Percentiles rank a stretch among this genome's conserved stretches.
Evolutionary conservation across 805 yeast species (phyloP).

Genomic region (Yamadazyma insecticola): DNA sequence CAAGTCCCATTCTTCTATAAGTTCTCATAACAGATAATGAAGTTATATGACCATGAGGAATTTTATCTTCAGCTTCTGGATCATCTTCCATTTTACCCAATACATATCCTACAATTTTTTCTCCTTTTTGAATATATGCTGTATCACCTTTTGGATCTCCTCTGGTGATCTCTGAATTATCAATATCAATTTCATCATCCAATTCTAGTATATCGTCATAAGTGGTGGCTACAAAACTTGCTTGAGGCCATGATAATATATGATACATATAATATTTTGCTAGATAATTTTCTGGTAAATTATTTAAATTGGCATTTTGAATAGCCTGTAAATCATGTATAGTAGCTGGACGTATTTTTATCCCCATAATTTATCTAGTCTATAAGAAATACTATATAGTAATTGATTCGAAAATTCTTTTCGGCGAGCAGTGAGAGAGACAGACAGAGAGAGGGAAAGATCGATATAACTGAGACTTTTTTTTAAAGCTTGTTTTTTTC

Average conservation of each 20-base stretch:
- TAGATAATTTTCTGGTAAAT: conserved; percentile 91
- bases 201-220: conserved; percentile 39
- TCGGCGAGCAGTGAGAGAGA: too few relatives aligned
- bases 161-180: conserved; percentile 10
- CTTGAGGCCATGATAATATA: conserved; percentile 94
- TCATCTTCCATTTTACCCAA: conserved; percentile 97
- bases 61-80: conserved; percentile 65
- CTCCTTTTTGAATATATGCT: conserved; percentile 61
- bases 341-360: conserved; percentile 85
- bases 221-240: conserved; percentile 90
- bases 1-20: conserved; percentile 91
- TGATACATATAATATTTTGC: conserved; percentile 93
- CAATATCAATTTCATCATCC: conserved; percentile 24
- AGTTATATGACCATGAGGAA: conserved; percentile 92
- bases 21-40: conserved; percentile 93
- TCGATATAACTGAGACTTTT: too few relatives aligned
- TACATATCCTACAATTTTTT: conserved; percentile 92
- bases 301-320: conserved; percentile 91
- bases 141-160: conserved; percentile 53
- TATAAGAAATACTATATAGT: background rate
- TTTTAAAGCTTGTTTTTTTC: too few relatives aligned
- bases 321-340: conserved; percentile 85
- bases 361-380: conserved; percentile 51
- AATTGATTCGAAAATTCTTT: too few relatives aligned
- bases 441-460: too few relatives aligned